A percentile compares a stretch with the other conserved stretches of the same genome.
Evolutionary conservation across 2,329 filamentous ascomycete species (phyloP).

Genomic region (Aspergillus pseudoglaucus): DNA sequence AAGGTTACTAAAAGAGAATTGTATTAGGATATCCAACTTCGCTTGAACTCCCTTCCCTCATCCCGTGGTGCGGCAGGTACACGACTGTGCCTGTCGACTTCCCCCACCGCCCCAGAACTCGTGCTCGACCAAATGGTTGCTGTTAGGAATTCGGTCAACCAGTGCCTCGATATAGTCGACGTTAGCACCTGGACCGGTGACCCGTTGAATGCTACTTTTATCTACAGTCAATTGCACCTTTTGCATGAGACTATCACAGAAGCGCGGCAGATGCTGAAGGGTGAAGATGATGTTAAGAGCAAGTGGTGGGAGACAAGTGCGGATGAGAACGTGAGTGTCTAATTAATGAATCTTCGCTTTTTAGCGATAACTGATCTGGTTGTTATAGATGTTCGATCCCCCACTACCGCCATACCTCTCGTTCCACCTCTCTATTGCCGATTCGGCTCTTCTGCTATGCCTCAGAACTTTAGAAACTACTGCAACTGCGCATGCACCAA

Average conservation of each 20-base stretch:
- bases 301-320: slow-evolving; percentile 52
- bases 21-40: slow-evolving; percentile 64
- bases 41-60: slow-evolving; percentile 51
- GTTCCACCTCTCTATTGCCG: slow-evolving; percentile 62
- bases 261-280: slow-evolving; percentile 54
- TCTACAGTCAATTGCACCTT: slow-evolving; percentile 53
- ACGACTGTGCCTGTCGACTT: slow-evolving; percentile 47
- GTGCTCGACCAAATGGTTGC: slow-evolving; percentile 63
- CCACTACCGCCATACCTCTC: slow-evolving; percentile 62
- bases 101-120: slow-evolving; percentile 51
- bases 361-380: slow-evolving; percentile 1
- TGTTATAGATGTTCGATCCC: slow-evolving; percentile 51
- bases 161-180: slow-evolving; percentile 75
- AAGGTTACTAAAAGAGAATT: not conserved
- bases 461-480: slow-evolving; percentile 64
- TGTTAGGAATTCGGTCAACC: slow-evolving; percentile 70
- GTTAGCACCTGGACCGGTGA: slow-evolving; percentile 69
- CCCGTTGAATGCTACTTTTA: slow-evolving; percentile 51
- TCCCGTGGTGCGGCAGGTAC: slow-evolving; percentile 47
- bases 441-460: slow-evolving; percentile 63
- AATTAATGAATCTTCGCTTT: not conserved
- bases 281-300: slow-evolving; percentile 44
- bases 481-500: slow-evolving; percentile 51
- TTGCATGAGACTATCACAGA: slow-evolving; percentile 56
- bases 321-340: slow-evolving; percentile 50